Conservation (phyloP, 441 rosid species). For the Kokia cookei region DNA sequence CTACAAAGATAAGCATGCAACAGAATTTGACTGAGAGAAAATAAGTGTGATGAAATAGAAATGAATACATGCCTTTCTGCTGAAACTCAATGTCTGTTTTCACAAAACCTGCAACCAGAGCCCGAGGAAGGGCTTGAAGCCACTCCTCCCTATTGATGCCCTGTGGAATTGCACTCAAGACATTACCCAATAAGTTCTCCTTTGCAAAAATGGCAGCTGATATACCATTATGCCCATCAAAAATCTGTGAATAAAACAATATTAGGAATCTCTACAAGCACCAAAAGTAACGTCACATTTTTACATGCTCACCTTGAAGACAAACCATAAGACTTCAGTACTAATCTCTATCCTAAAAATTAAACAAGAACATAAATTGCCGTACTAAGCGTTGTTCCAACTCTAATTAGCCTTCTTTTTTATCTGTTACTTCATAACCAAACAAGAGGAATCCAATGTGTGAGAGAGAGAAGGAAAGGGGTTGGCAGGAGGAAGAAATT, state of each 20-base stretch:
- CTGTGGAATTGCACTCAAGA: constrained; percentile 88
- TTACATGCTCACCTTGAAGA: not conserved
- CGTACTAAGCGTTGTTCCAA: not conserved
- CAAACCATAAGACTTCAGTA: not conserved
- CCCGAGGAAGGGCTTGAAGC: constrained; percentile 97
- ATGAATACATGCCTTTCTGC: constrained; percentile 52
- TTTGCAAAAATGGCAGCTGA: constrained; percentile 95
- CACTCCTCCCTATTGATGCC: constrained; percentile 72
- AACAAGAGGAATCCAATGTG: not conserved
- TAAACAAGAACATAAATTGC: not conserved
- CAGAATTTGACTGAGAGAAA: constrained; percentile 3
- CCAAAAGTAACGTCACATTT: not conserved
- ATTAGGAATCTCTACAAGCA: constrained; percentile 7
- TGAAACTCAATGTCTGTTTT: constrained; percentile 98
- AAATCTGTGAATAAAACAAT: constrained; percentile 46
- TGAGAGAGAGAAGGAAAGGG: not conserved
- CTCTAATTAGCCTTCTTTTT: not conserved
- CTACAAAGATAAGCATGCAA: constrained; percentile 12
- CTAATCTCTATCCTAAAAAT: not conserved
- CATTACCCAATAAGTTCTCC: constrained; percentile 69
- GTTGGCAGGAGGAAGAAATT: constrained; percentile 6
- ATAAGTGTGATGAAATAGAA: not conserved
- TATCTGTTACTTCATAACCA: not conserved
- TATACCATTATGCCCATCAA: constrained; percentile 95
- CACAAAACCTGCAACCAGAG: constrained; percentile 94